These are phyloP conservation scores for Aphanomyces euteiches DNA, from an alignment of 352 stramenopile species.

Conservation along the genomic window DNA sequence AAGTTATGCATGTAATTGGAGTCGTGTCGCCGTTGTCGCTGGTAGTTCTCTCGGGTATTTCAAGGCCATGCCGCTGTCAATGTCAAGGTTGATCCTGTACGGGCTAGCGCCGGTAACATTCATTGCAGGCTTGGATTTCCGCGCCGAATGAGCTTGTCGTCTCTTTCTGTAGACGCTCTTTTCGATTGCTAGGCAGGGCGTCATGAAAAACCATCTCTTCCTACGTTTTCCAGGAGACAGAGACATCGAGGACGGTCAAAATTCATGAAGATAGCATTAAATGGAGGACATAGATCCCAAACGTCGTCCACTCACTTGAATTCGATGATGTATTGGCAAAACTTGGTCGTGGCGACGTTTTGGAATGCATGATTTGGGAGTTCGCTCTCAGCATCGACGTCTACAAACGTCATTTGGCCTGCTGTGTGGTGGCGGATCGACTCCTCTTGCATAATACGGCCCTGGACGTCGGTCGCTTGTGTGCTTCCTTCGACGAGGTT, in stretches of 20 bases:
- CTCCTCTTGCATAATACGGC: not conserved
- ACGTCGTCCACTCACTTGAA: not conserved
- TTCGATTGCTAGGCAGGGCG: no score
- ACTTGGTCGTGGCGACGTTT: slow-evolving; percentile 1
- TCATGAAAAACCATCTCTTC: no score
- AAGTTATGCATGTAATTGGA: no score
- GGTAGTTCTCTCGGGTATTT: no score
- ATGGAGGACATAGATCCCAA: not conserved
- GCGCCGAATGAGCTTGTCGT: no score
- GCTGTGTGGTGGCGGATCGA: not conserved
- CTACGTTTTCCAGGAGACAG: not conserved
- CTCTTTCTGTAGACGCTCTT: no score
- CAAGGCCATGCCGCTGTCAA: no score
- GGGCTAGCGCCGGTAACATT: no score
- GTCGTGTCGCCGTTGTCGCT: no score
- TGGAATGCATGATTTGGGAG: slow-evolving; percentile 4
- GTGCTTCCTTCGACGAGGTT: not conserved
- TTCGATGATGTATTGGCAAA: slow-evolving; percentile 22
- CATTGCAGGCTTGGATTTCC: no score
- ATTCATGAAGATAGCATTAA: not conserved
- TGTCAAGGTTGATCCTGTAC: no score
- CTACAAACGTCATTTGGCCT: slow-evolving; percentile 11
- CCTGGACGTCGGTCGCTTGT: not conserved
- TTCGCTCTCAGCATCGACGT: not conserved
- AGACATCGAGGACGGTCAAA: not conserved